Evolutionary conservation across 2,329 filamentous ascomycete genomes (phyloP), one percentile per base, ranked within the genome.

Genomic region (Lomentospora prolificans): DNA sequence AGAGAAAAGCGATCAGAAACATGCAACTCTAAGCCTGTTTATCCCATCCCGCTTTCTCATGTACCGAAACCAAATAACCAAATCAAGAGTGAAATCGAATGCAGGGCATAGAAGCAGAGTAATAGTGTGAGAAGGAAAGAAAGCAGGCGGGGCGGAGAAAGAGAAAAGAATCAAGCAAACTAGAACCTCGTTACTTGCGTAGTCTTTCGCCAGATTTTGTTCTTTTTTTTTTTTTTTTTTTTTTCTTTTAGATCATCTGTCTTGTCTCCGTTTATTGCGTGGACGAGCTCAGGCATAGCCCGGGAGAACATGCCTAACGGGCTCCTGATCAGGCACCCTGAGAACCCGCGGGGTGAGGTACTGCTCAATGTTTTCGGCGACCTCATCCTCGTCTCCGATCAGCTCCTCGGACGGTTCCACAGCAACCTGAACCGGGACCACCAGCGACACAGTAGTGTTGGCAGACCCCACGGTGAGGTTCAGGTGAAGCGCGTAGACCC

Each of bases 401-500:
- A 62, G 65, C 4, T 63, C 60, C 8, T 55, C 53, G 8, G 66
- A 63, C n/a, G 68, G 63, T 53, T 67, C 60, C 10, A 67, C 50
- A 2, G 72, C 76, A 48, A 82, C 63, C 66, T 82, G 79, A 48
- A 82, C 59, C 5, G 79, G 79, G 44, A 81, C 63, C 22, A 64
- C 63, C 25, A 82, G 65, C 39, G 70, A 71, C 41, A 80, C 60
- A 53, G 67, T 70, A 3, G 69, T 73, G 62, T 69, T 74, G 56
- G 69, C 66, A 6, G 74, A 67, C 14, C 70, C 73, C 2, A 71
- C 68, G 5, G 67, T 70, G 4, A 82, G 62, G 12, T 68, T 66
- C 44, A 78, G 61, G 60, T 75, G 72, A 28, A 82, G 63, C 3
- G 75, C 71, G 64, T 83, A 83, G n/a, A 74, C 73, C 25, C 80